phyloP scores from a whole-genome alignment of 768 basidiomycete species.

The Phylloporus scabripes region DNA sequence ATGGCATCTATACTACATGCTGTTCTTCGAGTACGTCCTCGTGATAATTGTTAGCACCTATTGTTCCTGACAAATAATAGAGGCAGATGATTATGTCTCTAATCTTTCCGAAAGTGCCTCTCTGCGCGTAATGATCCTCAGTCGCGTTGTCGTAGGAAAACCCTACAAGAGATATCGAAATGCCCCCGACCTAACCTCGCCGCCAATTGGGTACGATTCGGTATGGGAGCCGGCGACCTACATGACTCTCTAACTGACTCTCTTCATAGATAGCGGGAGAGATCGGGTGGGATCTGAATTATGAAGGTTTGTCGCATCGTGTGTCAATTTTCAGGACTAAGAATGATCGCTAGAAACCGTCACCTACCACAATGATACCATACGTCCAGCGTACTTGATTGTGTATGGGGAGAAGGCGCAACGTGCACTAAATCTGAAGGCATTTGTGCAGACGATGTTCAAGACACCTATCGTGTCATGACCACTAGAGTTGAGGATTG shows the following conservation, averaged over 20 bases:
- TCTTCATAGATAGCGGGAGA: slow-evolving; percentile 48
- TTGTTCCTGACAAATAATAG: slow-evolving; percentile 29
- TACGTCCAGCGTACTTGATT: slow-evolving; percentile 62
- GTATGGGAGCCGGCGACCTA: slow-evolving; percentile 29
- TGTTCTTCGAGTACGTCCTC: slow-evolving; percentile 56
- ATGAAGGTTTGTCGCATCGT: slow-evolving; percentile 35
- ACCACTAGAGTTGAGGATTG: neutral
- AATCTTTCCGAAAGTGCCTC: slow-evolving; percentile 39
- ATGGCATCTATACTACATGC: slow-evolving; percentile 60
- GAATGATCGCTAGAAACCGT: slow-evolving; percentile 45
- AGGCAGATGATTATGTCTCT: slow-evolving; percentile 59
- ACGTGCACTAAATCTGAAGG: slow-evolving; percentile 18
- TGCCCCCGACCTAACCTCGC: slow-evolving; percentile 41
- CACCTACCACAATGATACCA: slow-evolving; percentile 60
- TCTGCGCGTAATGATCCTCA: slow-evolving; percentile 50
- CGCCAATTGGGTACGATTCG: slow-evolving; percentile 59
- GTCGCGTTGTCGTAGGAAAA: slow-evolving; percentile 60
- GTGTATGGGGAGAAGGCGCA: slow-evolving; percentile 43
- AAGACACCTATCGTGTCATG: slow-evolving; percentile 30
- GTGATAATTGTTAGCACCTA: neutral
- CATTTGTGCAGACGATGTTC: slow-evolving; percentile 25
- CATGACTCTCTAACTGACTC: neutral
- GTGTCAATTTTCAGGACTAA: neutral
- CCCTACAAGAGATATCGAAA: slow-evolving; percentile 47
- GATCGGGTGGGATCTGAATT: slow-evolving; percentile 62